A percentile compares a stretch with the other conserved stretches of the same genome.
phyloP scores from a whole-genome alignment of 306 rosid genomes.

The Pterocarpus santalinus region DNA sequence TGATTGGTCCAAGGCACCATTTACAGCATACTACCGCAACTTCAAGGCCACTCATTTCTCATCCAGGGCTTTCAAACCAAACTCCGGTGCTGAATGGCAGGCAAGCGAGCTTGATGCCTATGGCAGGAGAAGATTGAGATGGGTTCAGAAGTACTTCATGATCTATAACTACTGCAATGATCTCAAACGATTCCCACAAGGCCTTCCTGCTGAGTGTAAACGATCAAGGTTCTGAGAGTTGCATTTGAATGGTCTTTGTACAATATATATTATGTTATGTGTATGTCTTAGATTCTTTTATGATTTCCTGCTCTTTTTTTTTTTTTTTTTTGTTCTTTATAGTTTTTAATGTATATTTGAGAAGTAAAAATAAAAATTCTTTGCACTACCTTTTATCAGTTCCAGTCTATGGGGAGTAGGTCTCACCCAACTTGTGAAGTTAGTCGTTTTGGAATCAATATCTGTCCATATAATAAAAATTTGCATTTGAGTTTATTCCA shows the following conservation, averaged over 20 bases:
- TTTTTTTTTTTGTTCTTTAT: background rate
- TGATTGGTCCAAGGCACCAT: constrained; percentile 78
- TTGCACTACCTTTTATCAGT: background rate
- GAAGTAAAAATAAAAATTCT: constrained; percentile 43
- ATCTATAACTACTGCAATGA: constrained; percentile 60
- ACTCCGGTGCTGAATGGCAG: constrained; percentile 41
- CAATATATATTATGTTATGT: constrained; percentile 13
- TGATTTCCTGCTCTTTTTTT: background rate
- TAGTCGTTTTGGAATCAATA: background rate
- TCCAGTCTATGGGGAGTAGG: background rate
- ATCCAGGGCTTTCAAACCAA: constrained; percentile 31
- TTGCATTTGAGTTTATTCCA: constrained; percentile 13
- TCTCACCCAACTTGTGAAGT: background rate
- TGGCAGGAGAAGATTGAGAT: constrained; percentile 60
- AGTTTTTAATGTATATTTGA: constrained; percentile 37
- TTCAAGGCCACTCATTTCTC: constrained; percentile 58
- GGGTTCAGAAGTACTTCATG: constrained; percentile 63
- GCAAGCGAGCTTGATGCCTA: constrained; percentile 50
- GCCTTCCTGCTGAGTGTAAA: constrained; percentile 59
- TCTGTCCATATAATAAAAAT: background rate
- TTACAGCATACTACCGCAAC: constrained; percentile 62
- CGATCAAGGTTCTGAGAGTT: constrained; percentile 40
- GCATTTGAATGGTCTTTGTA: constrained; percentile 31
- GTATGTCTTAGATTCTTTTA: constrained; percentile 42
- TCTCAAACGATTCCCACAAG: constrained; percentile 60